These are phyloP conservation scores for Gracilaria caudata DNA, from an alignment of 23 red algal genomes.

Conservation along the genomic window DNA sequence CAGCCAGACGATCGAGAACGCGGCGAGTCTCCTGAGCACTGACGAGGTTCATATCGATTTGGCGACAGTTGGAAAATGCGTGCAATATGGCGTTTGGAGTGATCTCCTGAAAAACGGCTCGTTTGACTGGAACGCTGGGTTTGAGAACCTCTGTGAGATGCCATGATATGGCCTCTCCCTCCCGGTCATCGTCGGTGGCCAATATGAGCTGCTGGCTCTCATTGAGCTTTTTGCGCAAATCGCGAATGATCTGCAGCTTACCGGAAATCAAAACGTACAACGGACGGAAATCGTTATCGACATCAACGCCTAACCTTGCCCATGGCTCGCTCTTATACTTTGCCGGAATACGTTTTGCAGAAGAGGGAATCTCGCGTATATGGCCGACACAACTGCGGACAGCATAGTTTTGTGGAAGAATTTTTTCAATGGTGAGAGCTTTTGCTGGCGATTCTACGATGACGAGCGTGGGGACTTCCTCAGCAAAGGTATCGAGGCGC, in stretches of 20 bases:
- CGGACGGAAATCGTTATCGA: slow-evolving; percentile 87
- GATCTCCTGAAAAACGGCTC: slow-evolving; percentile 99
- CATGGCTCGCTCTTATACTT: slow-evolving; percentile 80
- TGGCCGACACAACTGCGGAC: slow-evolving; percentile 96
- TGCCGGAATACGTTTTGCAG: slow-evolving; percentile 89
- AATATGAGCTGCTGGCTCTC: slow-evolving; percentile 79
- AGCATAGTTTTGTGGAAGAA: slow-evolving; percentile 67
- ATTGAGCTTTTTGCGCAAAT: slow-evolving; percentile 61
- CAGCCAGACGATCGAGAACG: slow-evolving; percentile 93
- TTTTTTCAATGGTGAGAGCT: slow-evolving; percentile 88
- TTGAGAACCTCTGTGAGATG: slow-evolving; percentile 90
- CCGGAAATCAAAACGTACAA: slow-evolving; percentile 83
- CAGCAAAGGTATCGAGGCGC: not conserved
- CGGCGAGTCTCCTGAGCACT: slow-evolving; percentile 91
- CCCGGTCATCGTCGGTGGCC: slow-evolving; percentile 97
- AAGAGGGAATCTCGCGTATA: slow-evolving; percentile 88
- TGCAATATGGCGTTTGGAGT: slow-evolving; percentile 78
- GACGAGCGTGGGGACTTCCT: slow-evolving; percentile 64
- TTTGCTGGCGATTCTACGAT: slow-evolving; percentile 98
- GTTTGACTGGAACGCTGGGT: slow-evolving; percentile 80
- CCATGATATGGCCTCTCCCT: slow-evolving; percentile 99
- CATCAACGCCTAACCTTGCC: slow-evolving; percentile 94
- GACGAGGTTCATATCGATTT: slow-evolving; percentile 91
- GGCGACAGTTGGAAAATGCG: slow-evolving; percentile 78
- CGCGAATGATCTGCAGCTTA: slow-evolving; percentile 62